Evolutionary conservation across 495 filamentous ascomycete genomes (phyloP).

Genomic region (Aspergillus coremiiformis): DNA sequence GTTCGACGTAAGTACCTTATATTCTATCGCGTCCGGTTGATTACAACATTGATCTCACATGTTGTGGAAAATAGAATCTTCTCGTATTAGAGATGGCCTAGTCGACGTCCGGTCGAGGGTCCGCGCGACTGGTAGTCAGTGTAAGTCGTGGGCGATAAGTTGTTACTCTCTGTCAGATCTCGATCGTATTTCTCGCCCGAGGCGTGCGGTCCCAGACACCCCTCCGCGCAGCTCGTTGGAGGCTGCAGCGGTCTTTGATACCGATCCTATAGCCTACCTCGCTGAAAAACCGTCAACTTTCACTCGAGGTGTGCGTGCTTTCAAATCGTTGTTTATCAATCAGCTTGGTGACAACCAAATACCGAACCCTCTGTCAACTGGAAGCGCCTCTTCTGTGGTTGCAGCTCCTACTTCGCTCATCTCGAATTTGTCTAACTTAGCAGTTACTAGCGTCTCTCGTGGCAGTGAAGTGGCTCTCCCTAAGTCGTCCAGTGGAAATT

Average conservation of each 20-base stretch:
- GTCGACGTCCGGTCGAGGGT: conserved; percentile 11
- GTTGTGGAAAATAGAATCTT: conserved; percentile 6
- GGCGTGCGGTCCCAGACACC: conserved; percentile 5
- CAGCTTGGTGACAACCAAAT: conserved; percentile 27
- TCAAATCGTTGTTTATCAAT: conserved; percentile 29
- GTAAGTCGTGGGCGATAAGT: conserved; percentile 14
- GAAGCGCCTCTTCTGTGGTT: conserved; percentile 7
- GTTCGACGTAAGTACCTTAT: conserved; percentile 24
- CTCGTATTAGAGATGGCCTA: conserved; percentile 14
- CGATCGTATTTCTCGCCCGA: conserved; percentile 7
- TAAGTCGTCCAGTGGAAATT: background rate
- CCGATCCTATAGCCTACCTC: conserved; percentile 15
- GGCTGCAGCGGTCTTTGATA: conserved; percentile 14
- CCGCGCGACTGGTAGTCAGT: conserved; percentile 2
- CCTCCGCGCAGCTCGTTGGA: conserved; percentile 16
- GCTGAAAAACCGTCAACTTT: conserved; percentile 25
- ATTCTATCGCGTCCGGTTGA: background rate
- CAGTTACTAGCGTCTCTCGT: conserved; percentile 10
- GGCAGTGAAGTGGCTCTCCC: conserved; percentile 1
- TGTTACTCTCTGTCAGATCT: conserved; percentile 5
- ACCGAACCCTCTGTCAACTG: conserved; percentile 19
- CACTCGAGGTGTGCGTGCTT: conserved; percentile 27
- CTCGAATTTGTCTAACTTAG: conserved; percentile 11
- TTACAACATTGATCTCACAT: background rate
- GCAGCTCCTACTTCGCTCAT: conserved; percentile 8